These are phyloP conservation scores for Ophiostoma pallidulum DNA, from an alignment of 2,329 filamentous ascomycete genomes.

Conservation along the genomic window DNA sequence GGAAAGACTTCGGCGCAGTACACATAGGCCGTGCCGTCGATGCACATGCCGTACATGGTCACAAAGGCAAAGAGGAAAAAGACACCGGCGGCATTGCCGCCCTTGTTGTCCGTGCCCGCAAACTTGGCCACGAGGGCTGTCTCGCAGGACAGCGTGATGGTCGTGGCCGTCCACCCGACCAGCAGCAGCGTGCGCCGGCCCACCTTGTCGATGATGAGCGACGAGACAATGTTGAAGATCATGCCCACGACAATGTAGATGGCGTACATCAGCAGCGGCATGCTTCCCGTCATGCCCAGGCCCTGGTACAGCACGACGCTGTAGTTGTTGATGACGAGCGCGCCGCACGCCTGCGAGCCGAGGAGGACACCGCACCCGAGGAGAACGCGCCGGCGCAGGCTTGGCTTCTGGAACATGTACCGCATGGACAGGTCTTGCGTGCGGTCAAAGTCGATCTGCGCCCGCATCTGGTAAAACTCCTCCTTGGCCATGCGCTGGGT, in stretches of 20 bases:
- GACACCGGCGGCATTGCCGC: neutral
- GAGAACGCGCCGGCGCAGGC: neutral
- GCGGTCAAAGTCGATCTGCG: neutral
- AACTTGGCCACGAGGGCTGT: neutral
- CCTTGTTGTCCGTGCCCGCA: neutral
- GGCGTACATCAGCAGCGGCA: neutral
- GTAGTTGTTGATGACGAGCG: neutral
- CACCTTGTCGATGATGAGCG: neutral
- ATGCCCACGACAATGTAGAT: neutral
- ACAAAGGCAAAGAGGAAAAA: slow-evolving; percentile 2
- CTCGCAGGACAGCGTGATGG: neutral
- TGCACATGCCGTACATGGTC: neutral
- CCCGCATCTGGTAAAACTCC: neutral
- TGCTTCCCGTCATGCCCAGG: neutral
- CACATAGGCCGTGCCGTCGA: slow-evolving; percentile 6
- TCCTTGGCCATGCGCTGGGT: neutral
- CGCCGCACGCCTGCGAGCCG: neutral
- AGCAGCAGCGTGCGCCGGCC: neutral
- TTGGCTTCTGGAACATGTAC: neutral
- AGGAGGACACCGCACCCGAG: neutral
- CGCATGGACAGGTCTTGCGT: no score
- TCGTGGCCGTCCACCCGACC: neutral
- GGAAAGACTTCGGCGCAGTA: slow-evolving; percentile 12
- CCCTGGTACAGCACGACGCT: neutral
- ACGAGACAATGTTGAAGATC: neutral